Evolutionary conservation across 805 yeast species (phyloP), one percentile per base, ranked within the genome.

Genomic region (Candida nitratophila): DNA sequence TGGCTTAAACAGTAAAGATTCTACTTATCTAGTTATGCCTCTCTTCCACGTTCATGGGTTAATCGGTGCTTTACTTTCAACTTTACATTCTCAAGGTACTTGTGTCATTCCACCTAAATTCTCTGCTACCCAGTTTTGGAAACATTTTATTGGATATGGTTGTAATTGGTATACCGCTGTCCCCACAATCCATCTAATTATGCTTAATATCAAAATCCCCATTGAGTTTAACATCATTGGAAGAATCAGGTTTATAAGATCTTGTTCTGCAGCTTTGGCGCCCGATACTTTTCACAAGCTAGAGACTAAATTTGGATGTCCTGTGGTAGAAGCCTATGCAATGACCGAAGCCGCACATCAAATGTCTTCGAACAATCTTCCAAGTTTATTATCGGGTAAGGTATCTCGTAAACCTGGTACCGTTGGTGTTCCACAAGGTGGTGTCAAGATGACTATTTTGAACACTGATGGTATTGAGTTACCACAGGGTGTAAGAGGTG

Each of bases 281-380:
- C 86, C 87, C 2, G 60, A 79, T 1, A 79, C 80, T 6, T 76
- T 83, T 65, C 67, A 67, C 43, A 69, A 73, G 57, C 65, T 83
- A 40, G 89, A 83, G 52, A 47, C 63, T 39, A 67, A 70, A 27
- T 77, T 83, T 59, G 64, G 73, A 9, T 83, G 86, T 0, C 88
- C 88, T 0, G 88, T 83, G 0, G 56, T 82, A 15, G 90, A 83
- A 59, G 89, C 89, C 0, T 83, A 83, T 55, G 89, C 88, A 4
- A 82, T 83, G 87, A 83, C 89, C 2, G 90, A 83, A 57, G 86
- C 86, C 1, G 72, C 86, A n/a, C 89, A 83, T 59, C 88, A 83
- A 60, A 83, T 83, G 81, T 78, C 86, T 11, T 81, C 88, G 3
- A 83, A 83, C 60, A 72, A 76, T 50, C 61, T 81, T 36, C 86